Conservation (phyloP, 2,329 filamentous ascomycete genomes). For the Penicillium sp. region DNA sequence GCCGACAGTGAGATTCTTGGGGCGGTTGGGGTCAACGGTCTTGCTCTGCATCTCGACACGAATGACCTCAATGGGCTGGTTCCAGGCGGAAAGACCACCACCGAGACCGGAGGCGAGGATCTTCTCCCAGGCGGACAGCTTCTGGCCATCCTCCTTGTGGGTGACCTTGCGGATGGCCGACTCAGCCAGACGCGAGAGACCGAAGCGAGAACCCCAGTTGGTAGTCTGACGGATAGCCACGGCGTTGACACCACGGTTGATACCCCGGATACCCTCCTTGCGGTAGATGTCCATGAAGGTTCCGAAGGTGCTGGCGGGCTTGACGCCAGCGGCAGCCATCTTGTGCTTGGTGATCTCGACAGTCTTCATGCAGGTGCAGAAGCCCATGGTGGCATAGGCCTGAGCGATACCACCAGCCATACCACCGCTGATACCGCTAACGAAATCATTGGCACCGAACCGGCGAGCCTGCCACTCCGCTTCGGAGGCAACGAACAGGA, state of each 20-base stretch:
- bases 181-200: slow-evolving; percentile 88
- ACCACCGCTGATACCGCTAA: slow-evolving; percentile 84
- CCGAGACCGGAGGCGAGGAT: slow-evolving; percentile 81
- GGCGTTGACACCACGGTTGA: slow-evolving; percentile 98
- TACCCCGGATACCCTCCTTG: slow-evolving; percentile 87
- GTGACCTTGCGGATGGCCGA: slow-evolving; percentile 76
- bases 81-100: slow-evolving; percentile 96
- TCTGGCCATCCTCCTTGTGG: slow-evolving; percentile 76
- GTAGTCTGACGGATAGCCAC: slow-evolving; percentile 99
- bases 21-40: slow-evolving; percentile 94
- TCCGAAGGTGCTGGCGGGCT: slow-evolving; percentile 84
- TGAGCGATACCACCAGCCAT: slow-evolving; percentile 94
- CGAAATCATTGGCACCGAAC: slow-evolving; percentile 81
- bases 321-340: slow-evolving; percentile 76
- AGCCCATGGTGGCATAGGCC: slow-evolving; percentile 99
- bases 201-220: slow-evolving; percentile 98
- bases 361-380: slow-evolving; percentile 99
- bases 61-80: slow-evolving; percentile 99
- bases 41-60: slow-evolving; percentile 99
- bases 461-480: slow-evolving; percentile 91
- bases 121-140: slow-evolving; percentile 81
- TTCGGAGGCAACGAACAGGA: slow-evolving; percentile 98
- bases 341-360: slow-evolving; percentile 99
- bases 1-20: slow-evolving; percentile 97
- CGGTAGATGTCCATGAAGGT: slow-evolving; percentile 98